Conservation (phyloP, 2,329 filamentous ascomycete species). For the Cadophora sp. region DNA sequence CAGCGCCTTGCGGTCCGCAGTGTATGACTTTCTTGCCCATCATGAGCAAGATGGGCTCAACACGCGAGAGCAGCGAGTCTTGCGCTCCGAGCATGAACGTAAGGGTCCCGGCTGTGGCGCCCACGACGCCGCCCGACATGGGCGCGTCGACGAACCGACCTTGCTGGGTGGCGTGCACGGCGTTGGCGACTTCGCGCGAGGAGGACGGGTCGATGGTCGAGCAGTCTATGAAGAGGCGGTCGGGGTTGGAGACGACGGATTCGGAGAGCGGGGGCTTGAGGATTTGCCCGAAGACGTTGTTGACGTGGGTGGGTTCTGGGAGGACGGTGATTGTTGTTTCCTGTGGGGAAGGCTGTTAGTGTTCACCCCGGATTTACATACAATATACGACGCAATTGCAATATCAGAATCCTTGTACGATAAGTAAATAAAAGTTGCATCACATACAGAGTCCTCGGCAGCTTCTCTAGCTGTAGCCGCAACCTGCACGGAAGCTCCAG, state of each 20-base stretch:
- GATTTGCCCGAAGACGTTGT: constrained; percentile 80
- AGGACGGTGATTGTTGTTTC: constrained; percentile 88
- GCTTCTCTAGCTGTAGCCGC: constrained; percentile 65
- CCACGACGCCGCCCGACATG: constrained; percentile 96
- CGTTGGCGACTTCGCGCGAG: constrained; percentile 77
- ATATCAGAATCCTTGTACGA: too few species aligned
- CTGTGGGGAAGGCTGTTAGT: constrained; percentile 55
- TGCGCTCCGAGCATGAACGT: constrained; percentile 94
- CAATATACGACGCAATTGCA: constrained; percentile 26
- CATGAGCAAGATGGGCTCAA: constrained; percentile 72
- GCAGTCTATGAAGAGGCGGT: constrained; percentile 90
- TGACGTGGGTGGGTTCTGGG: constrained; percentile 88
- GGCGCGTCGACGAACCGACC: constrained; percentile 91
- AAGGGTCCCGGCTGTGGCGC: constrained; percentile 83
- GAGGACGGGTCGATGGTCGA: constrained; percentile 94
- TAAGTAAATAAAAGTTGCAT: too few species aligned
- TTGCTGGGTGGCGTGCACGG: constrained; percentile 69
- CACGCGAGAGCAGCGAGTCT: constrained; percentile 63
- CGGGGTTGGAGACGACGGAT: constrained; percentile 54
- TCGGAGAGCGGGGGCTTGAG: constrained; percentile 63
- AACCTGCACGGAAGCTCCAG: constrained; percentile 57
- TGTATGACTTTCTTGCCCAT: constrained; percentile 92
- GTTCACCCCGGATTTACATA: constrained; percentile 68
- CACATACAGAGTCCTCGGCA: constrained; percentile 48
- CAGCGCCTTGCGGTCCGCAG: constrained; percentile 83